Conservation (phyloP, 176 grass and related monocot genomes). For the Urochloa ruziziensis region DNA sequence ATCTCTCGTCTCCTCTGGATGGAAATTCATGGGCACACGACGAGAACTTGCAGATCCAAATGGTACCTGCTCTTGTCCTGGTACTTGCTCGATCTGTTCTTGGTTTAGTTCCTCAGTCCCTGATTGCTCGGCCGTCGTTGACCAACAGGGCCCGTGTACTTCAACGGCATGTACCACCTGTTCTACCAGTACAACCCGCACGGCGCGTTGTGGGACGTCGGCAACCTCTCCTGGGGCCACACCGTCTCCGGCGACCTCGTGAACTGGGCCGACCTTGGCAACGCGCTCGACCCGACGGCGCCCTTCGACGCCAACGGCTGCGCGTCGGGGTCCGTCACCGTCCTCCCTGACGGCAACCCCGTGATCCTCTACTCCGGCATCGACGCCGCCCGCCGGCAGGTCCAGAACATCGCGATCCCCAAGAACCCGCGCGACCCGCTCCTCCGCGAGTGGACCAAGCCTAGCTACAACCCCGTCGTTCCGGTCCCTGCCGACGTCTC, state of each 20-base stretch:
- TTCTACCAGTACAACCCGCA: constrained; percentile 84
- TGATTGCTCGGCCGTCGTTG: neutral
- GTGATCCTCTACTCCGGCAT: constrained; percentile 57
- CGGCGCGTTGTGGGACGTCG: constrained; percentile 46
- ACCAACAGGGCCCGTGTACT: constrained; percentile 62
- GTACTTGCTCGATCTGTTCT: neutral
- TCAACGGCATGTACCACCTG: constrained; percentile 61
- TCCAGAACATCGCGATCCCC: constrained; percentile 58
- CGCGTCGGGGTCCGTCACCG: constrained; percentile 42
- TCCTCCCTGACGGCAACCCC: constrained; percentile 25
- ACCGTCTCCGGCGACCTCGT: constrained; percentile 71
- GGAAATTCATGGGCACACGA: neutral
- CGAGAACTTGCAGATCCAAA: constrained; percentile 55
- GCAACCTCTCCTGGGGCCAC: constrained; percentile 72
- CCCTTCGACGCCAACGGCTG: constrained; percentile 53
- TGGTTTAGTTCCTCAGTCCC: neutral
- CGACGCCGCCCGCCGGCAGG: constrained; percentile 1
- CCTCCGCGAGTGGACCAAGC: constrained; percentile 22
- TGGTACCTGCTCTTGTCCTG: constrained; percentile 33
- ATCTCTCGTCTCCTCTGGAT: neutral
- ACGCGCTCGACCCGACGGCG: constrained; percentile 32
- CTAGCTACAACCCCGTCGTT: neutral
- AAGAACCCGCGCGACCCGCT: constrained; percentile 39
- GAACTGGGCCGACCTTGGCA: constrained; percentile 45
- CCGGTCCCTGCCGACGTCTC: constrained; percentile 4